Percentiles rank a stretch among this genome's conserved stretches.
These are phyloP conservation scores for Capronia coronata DNA, from an alignment of 2,329 filamentous ascomycete genomes.

Conservation along the genomic window DNA sequence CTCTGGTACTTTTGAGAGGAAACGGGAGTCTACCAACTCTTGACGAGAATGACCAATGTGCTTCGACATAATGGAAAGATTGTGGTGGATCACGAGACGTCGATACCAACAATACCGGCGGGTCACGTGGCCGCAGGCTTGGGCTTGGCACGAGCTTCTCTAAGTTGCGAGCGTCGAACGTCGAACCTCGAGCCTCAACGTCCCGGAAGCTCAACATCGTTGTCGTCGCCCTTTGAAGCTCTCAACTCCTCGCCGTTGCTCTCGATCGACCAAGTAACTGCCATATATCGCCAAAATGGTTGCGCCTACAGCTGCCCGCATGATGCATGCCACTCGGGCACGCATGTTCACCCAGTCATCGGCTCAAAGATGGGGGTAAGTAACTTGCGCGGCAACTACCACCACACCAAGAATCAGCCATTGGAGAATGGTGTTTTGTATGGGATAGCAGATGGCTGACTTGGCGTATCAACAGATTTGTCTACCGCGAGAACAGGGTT, in stretches of 20 bases:
- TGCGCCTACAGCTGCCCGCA: conserved; percentile 28
- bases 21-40: not conserved
- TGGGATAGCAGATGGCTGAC: not conserved
- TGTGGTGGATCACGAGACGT: conserved; percentile 15
- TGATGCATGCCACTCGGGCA: conserved; percentile 29
- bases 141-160: conserved; percentile 14
- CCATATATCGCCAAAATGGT: conserved; percentile 26
- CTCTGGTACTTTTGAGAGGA: no score
- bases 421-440: not conserved
- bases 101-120: conserved; percentile 1
- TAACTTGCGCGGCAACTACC: not conserved
- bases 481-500: conserved; percentile 63
- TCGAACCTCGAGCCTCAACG: not conserved
- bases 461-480: conserved; percentile 37
- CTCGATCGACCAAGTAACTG: not conserved
- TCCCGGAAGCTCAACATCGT: not conserved
- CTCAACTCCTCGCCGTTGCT: conserved; percentile 4
- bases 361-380: conserved; percentile 23
- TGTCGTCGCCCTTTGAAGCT: conserved; percentile 6
- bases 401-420: not conserved
- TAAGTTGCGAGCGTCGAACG: not conserved
- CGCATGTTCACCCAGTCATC: conserved; percentile 24
- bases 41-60: not conserved
- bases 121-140: conserved; percentile 8
- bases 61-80: not conserved